A percentile compares a stretch with the other conserved stretches of the same genome.
Evolutionary conservation across 2,329 filamentous ascomycete species (phyloP).

Genomic region (Niveomyces coronatus): DNA sequence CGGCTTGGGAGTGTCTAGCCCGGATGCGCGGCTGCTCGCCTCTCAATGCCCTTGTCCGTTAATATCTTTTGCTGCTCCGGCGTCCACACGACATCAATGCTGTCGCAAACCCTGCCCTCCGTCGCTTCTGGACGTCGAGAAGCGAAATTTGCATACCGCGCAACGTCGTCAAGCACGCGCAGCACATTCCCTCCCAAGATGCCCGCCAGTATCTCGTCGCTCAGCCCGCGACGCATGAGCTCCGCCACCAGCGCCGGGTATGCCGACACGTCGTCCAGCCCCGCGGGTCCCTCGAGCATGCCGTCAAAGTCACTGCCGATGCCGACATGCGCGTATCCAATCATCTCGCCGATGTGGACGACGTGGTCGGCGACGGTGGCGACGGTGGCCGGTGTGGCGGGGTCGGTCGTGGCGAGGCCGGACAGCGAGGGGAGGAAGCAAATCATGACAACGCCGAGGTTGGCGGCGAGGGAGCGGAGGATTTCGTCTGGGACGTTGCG

Average conservation of each 20-base stretch:
- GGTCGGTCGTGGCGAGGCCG: slow-evolving; percentile 29
- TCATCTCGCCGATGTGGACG: slow-evolving; percentile 61
- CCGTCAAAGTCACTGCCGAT: slow-evolving; percentile 79
- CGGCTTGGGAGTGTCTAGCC: not conserved
- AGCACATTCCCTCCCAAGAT: slow-evolving; percentile 5
- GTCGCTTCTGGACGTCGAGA: not conserved
- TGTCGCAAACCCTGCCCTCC: not conserved
- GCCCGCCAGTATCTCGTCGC: slow-evolving; percentile 1
- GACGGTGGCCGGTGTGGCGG: slow-evolving; percentile 50
- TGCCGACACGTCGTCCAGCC: slow-evolving; percentile 70
- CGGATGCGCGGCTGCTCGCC: not conserved
- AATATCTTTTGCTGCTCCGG: not conserved
- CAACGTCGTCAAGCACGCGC: slow-evolving; percentile 7
- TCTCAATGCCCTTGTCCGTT: not conserved
- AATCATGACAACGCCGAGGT: slow-evolving; percentile 69
- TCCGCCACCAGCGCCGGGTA: slow-evolving; percentile 41
- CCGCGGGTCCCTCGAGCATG: slow-evolving; percentile 51
- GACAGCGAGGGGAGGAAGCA: slow-evolving; percentile 75
- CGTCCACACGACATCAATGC: not conserved
- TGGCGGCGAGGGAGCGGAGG: slow-evolving; percentile 58
- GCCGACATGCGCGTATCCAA: slow-evolving; percentile 75
- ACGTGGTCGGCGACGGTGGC: slow-evolving; percentile 68
- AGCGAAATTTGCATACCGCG: not conserved
- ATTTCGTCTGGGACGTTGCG: slow-evolving; percentile 78
- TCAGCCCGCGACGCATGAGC: slow-evolving; percentile 7